Evolutionary conservation across 2,329 filamentous ascomycete genomes (phyloP), one percentile per base, ranked within the genome.

Genomic region (Aspergillus sp.): DNA sequence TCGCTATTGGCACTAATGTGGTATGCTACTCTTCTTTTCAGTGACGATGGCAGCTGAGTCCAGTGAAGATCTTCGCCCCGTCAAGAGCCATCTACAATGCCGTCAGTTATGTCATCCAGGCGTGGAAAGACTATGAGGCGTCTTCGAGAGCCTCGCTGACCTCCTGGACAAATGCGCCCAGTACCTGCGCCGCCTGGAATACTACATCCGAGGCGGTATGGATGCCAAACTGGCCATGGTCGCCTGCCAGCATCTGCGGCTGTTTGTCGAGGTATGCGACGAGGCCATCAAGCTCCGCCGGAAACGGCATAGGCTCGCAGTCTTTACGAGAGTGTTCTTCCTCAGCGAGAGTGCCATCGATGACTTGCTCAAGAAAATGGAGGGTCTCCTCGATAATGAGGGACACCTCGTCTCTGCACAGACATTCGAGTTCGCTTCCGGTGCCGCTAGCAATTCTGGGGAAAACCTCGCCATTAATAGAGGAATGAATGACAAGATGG

Each of bases 231-330:
- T 48, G 20, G 35, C 37, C 11, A 37, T 41, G 16, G 38, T 46
- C 12, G 42, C 43, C 11, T 40, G 36, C 12, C 38, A 46, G 17
- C 41, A 44, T 30, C 35, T 48, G 12, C 40, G 38, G 15, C 30
- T 42, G 2, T 48, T 48, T 12, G 45, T 48, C 7, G 40, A 45
- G 8, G 39, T 48, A 11, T 46, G 43, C 17, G 45, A 46, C 13
- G 30, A 33, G 1, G 36, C 40, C 2, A 37, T 46, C 22, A 36
- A 35, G 15, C 27, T 48, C 3, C 38, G 43, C 15, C 35, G 28
- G 4, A 35, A 29, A 24, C 20, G 36, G 2, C 26, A 31, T 19
- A 44, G 41, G 15, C 15, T 42, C n/a, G 33, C 19, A 4, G 37
- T 41, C 4, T 37, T 42, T 5, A 15, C 35, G 5, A 46, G 46